phyloP scores from a whole-genome alignment of 371 early-diverging fungal genomes.

The Mortierella sp. region DNA sequence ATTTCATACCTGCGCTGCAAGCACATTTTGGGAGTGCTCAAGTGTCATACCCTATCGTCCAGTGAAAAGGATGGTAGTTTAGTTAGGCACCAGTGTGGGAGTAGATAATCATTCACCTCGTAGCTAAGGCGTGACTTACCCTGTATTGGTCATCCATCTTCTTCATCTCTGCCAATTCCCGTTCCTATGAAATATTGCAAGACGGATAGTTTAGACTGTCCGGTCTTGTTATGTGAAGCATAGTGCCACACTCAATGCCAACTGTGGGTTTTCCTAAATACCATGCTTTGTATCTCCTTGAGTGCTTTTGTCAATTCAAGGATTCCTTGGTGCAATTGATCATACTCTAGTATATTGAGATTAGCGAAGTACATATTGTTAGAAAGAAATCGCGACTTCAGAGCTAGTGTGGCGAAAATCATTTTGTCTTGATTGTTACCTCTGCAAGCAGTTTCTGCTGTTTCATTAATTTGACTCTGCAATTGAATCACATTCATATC shows the following conservation, averaged over 20 bases:
- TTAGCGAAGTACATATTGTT: neutral
- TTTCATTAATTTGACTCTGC: constrained; percentile 32
- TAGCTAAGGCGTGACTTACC: neutral
- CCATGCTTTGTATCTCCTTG: constrained; percentile 7
- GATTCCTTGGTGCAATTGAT: constrained; percentile 17
- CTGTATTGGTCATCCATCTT: constrained; percentile 25
- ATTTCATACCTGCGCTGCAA: constrained; percentile 37
- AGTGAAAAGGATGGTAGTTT: neutral
- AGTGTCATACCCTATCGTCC: constrained; percentile 46
- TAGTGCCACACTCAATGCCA: neutral
- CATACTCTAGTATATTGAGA: constrained; percentile 17
- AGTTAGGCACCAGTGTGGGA: neutral
- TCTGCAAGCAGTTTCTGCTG: constrained; percentile 37
- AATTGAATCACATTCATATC: constrained; percentile 29
- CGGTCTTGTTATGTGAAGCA: neutral
- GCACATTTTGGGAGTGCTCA: constrained; percentile 39
- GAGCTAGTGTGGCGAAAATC: neutral
- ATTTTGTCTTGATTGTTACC: constrained; percentile 15
- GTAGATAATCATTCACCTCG: neutral
- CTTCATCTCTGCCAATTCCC: constrained; percentile 22
- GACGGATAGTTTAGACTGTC: neutral
- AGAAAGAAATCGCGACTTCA: neutral
- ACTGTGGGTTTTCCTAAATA: neutral
- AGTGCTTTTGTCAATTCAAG: constrained; percentile 11
- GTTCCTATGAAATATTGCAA: constrained; percentile 6